A percentile compares a stretch with the other conserved stretches of the same genome.
Conservation (phyloP, 2,329 filamentous ascomycete genomes). For the Ophiostoma quercus region DNA sequence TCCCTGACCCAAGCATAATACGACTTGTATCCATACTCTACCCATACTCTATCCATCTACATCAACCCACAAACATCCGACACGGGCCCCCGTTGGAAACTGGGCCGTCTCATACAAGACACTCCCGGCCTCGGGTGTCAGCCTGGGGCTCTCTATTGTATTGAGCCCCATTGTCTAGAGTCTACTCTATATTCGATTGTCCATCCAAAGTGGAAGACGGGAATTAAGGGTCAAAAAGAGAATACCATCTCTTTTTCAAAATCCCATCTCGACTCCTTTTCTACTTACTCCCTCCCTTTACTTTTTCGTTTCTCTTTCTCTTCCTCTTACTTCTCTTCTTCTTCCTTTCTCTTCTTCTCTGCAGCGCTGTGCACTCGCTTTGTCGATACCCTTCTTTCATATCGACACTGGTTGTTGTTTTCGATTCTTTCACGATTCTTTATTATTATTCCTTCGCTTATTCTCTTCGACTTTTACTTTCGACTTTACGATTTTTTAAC, state of each 20-base stretch:
- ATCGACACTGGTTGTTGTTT: slow-evolving; percentile 39
- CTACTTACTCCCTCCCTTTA: slow-evolving; percentile 15
- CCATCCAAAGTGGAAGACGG: slow-evolving; percentile 14
- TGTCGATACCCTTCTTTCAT: slow-evolving; percentile 51
- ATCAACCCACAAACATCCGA: slow-evolving; percentile 37
- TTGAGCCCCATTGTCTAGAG: background rate
- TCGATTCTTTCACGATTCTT: slow-evolving; percentile 24
- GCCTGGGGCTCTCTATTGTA: slow-evolving; percentile 33
- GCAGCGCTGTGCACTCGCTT: slow-evolving; percentile 47
- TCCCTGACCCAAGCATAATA: slow-evolving; percentile 25
- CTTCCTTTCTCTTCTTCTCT: slow-evolving; percentile 29
- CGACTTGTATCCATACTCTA: background rate
- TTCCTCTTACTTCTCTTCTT: slow-evolving; percentile 17
- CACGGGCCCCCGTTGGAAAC: slow-evolving; percentile 36
- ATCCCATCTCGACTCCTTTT: slow-evolving; percentile 24
- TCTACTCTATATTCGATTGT: background rate
- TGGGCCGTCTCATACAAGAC: slow-evolving; percentile 40
- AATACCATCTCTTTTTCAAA: slow-evolving; percentile 11
- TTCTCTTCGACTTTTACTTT: slow-evolving; percentile 26
- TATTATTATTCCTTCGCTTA: slow-evolving; percentile 23
- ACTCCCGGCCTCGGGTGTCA: slow-evolving; percentile 35
- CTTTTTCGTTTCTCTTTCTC: slow-evolving; percentile 24
- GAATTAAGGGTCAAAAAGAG: slow-evolving; percentile 1
- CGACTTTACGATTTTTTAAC: slow-evolving; percentile 26
- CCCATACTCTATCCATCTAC: background rate